phyloP scores from a whole-genome alignment of 177 flowering plant species.

The Vitis hybrid region DNA sequence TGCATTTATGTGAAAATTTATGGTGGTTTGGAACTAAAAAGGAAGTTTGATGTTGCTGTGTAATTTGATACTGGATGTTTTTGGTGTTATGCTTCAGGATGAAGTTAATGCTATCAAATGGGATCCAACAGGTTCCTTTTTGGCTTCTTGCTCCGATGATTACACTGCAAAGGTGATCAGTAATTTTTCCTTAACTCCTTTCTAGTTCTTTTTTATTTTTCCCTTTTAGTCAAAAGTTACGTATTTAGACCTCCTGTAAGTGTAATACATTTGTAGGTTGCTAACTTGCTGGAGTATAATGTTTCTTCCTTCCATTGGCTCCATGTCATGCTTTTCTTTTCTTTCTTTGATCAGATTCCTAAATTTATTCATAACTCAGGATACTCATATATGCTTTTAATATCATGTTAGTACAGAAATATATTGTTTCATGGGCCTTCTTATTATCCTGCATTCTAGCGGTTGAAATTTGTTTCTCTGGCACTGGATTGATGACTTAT shows the following conservation, averaged over 20 bases:
- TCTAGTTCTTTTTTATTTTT: background rate
- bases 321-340: background rate
- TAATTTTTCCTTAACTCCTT: background rate
- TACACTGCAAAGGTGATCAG: constrained; percentile 77
- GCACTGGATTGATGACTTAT: constrained; percentile 1
- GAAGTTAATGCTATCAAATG: constrained; percentile 98
- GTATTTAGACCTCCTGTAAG: too few relatives aligned
- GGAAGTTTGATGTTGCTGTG: too few relatives aligned
- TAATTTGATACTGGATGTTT: too few relatives aligned
- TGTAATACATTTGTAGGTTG: too few relatives aligned
- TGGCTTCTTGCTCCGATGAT: constrained; percentile 99
- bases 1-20: too few relatives aligned
- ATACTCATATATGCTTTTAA: too few relatives aligned
- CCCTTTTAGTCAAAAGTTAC: background rate
- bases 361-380: too few relatives aligned
- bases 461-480: too few relatives aligned
- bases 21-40: too few relatives aligned
- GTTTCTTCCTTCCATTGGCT: background rate
- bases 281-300: background rate
- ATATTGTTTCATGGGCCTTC: too few relatives aligned
- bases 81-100: constrained; percentile 50
- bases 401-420: too few relatives aligned
- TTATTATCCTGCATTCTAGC: too few relatives aligned
- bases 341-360: background rate
- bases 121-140: constrained; percentile 87